Conservation (phyloP, 2,329 filamentous ascomycete genomes). For the Sordariomycetes sp. region DNA sequence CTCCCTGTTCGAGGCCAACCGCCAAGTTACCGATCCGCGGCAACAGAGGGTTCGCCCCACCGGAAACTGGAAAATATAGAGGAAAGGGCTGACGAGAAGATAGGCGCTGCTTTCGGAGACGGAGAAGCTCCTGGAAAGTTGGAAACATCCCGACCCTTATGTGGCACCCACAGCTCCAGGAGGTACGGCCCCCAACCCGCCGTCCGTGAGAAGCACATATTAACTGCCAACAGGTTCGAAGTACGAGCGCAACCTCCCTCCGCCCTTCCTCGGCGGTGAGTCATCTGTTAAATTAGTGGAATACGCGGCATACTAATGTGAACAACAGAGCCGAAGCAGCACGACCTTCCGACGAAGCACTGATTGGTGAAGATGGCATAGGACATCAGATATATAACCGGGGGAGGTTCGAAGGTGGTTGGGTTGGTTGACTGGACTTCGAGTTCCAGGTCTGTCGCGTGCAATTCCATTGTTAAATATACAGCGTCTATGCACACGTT, state of each 20-base stretch:
- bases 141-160: conserved; percentile 98
- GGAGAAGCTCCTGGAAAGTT: conserved; percentile 78
- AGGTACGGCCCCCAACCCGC: conserved; percentile 45
- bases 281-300: conserved; percentile 12
- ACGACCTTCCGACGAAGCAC: no score
- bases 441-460: no score
- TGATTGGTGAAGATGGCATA: no score
- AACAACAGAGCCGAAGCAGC: no score
- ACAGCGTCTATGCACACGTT: no score
- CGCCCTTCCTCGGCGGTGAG: conserved; percentile 74
- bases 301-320: background rate
- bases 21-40: conserved; percentile 71
- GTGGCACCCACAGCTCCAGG: conserved; percentile 82
- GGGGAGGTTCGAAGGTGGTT: no score
- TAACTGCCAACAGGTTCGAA: conserved; percentile 63
- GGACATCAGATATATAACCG: no score
- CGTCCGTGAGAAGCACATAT: background rate
- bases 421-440: no score
- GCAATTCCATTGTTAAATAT: no score
- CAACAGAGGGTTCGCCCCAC: conserved; percentile 67
- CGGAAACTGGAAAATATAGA: background rate
- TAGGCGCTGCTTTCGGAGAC: conserved; percentile 81
- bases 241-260: conserved; percentile 86
- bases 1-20: conserved; percentile 90
- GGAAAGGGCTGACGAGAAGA: background rate